Base-by-base conservation (phyloP, 306 rosid genomes). In the Ziziphus jujuba region DNA sequence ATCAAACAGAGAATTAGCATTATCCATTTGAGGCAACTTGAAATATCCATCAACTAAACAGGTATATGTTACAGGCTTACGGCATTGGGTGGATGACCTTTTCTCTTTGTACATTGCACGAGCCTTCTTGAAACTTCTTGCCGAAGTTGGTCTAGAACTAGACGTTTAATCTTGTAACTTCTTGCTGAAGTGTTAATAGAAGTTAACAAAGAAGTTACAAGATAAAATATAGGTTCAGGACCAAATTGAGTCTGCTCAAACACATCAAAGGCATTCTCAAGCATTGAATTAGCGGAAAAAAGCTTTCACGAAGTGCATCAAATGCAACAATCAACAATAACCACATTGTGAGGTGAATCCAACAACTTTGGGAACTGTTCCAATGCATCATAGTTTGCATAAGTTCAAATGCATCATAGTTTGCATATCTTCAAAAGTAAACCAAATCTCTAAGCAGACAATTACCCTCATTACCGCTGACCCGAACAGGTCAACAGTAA, bases 131-230 rank as follows among this genome's bases (percentile, higher is more conserved):
- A n/a, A n/a, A n/a, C n/a, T n/a, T n/a, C n/a, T n/a, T n/a, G n/a
- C n/a, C n/a, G n/a, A n/a, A n/a, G n/a, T n/a, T n/a, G n/a, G n/a
- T n/a, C n/a, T n/a, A n/a, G n/a, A n/a, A n/a, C n/a, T n/a, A n/a
- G n/a, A n/a, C n/a, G n/a, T n/a, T n/a, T n/a, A n/a, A n/a, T n/a
- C n/a, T n/a, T n/a, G n/a, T n/a, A n/a, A n/a, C n/a, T n/a, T n/a
- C n/a, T n/a, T n/a, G n/a, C n/a, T n/a, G n/a, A n/a, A n/a, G n/a
- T n/a, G n/a, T n/a, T n/a, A n/a, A n/a, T n/a, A n/a, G n/a, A n/a
- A n/a, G n/a, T n/a, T n/a, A n/a, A n/a, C n/a, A n/a, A 89, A 72
- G 81, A 89, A 82, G 70, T 89, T 89, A 69, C 92, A 84, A 1
- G 84, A 64, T 63, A 11, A 48, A 34, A 84, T 76, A 73, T 70